Percentiles rank a stretch among this genome's conserved stretches.
Evolutionary conservation across 2,329 filamentous ascomycete genomes (phyloP).

Genomic region (Lasiodiplodia citricola): DNA sequence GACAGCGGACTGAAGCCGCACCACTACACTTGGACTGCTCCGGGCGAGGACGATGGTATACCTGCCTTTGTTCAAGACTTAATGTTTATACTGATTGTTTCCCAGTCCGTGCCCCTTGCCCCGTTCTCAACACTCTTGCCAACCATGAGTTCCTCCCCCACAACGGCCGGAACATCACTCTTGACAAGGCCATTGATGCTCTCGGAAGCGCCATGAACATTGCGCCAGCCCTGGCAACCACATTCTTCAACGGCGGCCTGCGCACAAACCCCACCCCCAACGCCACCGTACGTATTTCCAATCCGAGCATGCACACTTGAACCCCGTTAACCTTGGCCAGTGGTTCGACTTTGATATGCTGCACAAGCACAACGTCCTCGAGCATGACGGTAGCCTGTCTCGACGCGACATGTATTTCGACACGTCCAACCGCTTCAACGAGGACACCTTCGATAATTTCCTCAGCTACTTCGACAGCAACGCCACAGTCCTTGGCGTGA

Average conservation of each 20-base stretch:
- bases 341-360: slow-evolving; percentile 41
- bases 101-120: slow-evolving; percentile 38
- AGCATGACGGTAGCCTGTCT: slow-evolving; percentile 44
- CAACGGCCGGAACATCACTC: slow-evolving; percentile 39
- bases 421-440: slow-evolving; percentile 30
- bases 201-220: slow-evolving; percentile 39
- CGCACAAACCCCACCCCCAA: slow-evolving; percentile 28
- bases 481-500: slow-evolving; percentile 23
- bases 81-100: neutral
- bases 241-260: slow-evolving; percentile 33
- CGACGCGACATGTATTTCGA: slow-evolving; percentile 30
- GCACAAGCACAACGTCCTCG: slow-evolving; percentile 40
- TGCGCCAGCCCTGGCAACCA: slow-evolving; percentile 36
- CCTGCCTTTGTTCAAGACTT: no score
- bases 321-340: neutral
- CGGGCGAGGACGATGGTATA: neutral
- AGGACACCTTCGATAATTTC: slow-evolving; percentile 34
- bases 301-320: neutral
- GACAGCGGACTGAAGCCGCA: neutral
- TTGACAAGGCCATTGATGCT: slow-evolving; percentile 35
- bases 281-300: neutral
- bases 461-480: slow-evolving; percentile 28
- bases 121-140: slow-evolving; percentile 41
- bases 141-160: slow-evolving; percentile 43
- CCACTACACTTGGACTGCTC: neutral